These are phyloP conservation scores for Pseudonectria foliicola DNA, from an alignment of 2,329 filamentous ascomycete species.

Conservation along the genomic window DNA sequence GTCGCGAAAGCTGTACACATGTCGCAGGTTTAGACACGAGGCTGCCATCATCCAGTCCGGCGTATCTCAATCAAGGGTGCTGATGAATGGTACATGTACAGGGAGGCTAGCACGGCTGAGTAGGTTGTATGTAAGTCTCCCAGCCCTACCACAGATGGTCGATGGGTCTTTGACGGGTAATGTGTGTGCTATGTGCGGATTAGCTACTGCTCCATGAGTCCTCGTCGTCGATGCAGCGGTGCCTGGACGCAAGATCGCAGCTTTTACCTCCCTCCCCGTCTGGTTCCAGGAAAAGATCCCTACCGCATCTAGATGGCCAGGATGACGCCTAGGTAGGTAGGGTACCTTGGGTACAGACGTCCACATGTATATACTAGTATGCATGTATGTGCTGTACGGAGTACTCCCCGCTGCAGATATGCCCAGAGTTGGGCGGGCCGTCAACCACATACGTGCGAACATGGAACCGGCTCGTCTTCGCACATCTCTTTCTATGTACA, in stretches of 20 bases:
- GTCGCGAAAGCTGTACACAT: too few species aligned
- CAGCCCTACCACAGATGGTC: conserved; percentile 18
- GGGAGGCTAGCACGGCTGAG: conserved; percentile 9
- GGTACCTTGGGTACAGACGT: too few species aligned
- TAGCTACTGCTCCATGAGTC: conserved; percentile 5
- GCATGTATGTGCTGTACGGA: too few species aligned
- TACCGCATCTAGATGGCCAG: conserved; percentile 2
- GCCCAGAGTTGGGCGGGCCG: too few species aligned
- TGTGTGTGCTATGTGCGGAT: conserved; percentile 8
- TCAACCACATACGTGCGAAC: too few species aligned
- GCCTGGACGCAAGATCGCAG: conserved; percentile 10
- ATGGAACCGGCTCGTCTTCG: neutral
- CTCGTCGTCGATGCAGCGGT: conserved; percentile 5
- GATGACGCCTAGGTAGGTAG: too few species aligned
- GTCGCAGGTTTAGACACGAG: conserved; percentile 13
- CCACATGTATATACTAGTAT: too few species aligned
- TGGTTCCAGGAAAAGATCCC: conserved; percentile 12
- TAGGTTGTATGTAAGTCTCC: conserved; percentile 18
- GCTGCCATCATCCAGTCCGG: conserved; percentile 19
- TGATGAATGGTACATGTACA: conserved; percentile 15
- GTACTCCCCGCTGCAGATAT: too few species aligned
- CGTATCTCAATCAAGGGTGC: conserved; percentile 20
- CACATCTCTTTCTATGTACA: conserved; percentile 13
- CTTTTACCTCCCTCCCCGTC: conserved; percentile 4
- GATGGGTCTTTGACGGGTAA: conserved; percentile 11